Percentiles rank a stretch among this genome's conserved stretches.
Evolutionary conservation across 2,329 filamentous ascomycete genomes (phyloP).

Genomic region (Thermothelomyces thermophilus): DNA sequence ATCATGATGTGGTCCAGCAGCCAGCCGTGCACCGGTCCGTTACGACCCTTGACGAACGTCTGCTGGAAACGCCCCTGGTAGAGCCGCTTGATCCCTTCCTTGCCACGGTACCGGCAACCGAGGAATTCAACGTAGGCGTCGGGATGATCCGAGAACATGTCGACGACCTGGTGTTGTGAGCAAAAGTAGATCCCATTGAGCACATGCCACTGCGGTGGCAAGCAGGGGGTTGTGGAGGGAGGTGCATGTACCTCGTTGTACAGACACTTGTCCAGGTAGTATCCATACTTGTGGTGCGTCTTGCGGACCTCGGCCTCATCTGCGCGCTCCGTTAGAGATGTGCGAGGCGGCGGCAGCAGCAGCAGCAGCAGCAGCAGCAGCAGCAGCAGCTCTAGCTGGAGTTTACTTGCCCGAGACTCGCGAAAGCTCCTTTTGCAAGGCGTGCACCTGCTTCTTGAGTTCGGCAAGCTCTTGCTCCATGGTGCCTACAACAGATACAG

Average conservation of each 20-base stretch:
- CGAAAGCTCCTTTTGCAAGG: constrained; percentile 31
- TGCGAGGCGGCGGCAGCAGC: no score
- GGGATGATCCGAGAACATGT: constrained; percentile 46
- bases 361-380: no score
- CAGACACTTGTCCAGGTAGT: constrained; percentile 53
- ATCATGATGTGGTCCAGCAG: constrained; percentile 52
- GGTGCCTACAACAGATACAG: neutral
- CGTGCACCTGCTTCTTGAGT: constrained; percentile 32
- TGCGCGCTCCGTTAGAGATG: constrained; percentile 18
- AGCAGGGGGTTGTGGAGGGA: no score
- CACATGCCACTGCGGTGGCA: neutral
- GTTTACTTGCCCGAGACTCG: constrained; percentile 27
- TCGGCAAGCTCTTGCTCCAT: constrained; percentile 32
- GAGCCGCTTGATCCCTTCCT: constrained; percentile 44
- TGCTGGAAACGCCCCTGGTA: constrained; percentile 47
- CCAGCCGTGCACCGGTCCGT: constrained; percentile 50
- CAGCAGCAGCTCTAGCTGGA: no score
- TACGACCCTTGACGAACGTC: constrained; percentile 46
- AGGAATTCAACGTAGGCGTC: constrained; percentile 52
- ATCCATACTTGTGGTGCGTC: constrained; percentile 51
- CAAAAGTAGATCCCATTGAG: no score
- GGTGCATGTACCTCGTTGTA: constrained; percentile 50
- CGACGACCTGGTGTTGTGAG: constrained; percentile 39
- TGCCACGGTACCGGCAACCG: constrained; percentile 46
- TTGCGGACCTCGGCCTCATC: constrained; percentile 50